These are phyloP conservation scores for Rhizopogon salebrosus DNA, from an alignment of 768 basidiomycete species.

Conservation along the genomic window DNA sequence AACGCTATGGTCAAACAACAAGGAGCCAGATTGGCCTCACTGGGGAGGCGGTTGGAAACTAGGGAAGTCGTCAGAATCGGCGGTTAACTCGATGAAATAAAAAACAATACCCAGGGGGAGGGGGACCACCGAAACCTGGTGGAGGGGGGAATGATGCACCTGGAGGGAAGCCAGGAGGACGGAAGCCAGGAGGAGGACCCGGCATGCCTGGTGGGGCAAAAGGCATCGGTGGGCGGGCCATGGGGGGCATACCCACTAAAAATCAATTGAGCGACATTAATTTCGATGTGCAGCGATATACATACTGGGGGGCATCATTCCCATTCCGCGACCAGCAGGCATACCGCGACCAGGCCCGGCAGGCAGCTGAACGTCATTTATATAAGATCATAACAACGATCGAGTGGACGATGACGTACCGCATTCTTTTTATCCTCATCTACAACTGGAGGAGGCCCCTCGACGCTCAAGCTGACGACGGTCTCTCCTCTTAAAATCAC, in stretches of 20 bases:
- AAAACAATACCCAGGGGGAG: conserved; percentile 69
- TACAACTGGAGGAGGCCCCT: conserved; percentile 89
- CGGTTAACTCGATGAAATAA: neutral
- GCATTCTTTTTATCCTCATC: conserved; percentile 86
- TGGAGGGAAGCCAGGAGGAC: conserved; percentile 79
- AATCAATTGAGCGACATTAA: conserved; percentile 4
- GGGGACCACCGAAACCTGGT: conserved; percentile 75
- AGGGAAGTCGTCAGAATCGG: conserved; percentile 4
- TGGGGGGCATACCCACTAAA: conserved; percentile 54
- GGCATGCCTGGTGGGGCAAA: conserved; percentile 73
- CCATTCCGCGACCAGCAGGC: conserved; percentile 96
- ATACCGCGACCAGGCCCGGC: conserved; percentile 91
- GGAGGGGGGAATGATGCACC: conserved; percentile 79
- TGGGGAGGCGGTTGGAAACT: conserved; percentile 50
- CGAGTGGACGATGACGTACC: conserved; percentile 36
- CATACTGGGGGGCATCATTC: conserved; percentile 86
- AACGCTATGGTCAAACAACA: conserved; percentile 10
- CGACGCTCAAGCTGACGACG: conserved; percentile 90
- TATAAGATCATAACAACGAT: conserved; percentile 12
- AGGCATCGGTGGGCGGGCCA: conserved; percentile 65
- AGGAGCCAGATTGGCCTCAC: conserved; percentile 13
- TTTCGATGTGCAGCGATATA: conserved; percentile 13
- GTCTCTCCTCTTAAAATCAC: conserved; percentile 96
- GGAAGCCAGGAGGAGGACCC: conserved; percentile 81
- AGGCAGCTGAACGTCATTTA: conserved; percentile 50